Percentiles rank a stretch among this genome's conserved stretches.
Evolutionary conservation across 495 filamentous ascomycete genomes (phyloP).

Genomic region (Xylaria curta): DNA sequence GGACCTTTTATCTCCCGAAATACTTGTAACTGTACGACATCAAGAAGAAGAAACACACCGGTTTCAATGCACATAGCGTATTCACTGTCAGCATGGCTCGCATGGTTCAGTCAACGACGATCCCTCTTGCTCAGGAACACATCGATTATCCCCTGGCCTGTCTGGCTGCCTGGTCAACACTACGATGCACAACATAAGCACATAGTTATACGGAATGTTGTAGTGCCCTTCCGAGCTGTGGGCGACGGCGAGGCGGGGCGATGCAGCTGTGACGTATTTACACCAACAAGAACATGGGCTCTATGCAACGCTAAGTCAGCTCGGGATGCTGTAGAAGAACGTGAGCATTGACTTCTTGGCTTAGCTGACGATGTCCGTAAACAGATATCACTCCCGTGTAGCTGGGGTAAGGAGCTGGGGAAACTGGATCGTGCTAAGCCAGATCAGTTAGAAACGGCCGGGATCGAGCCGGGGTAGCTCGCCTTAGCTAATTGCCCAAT

Average conservation of each 20-base stretch:
- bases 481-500: conserved; percentile 20
- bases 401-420: conserved; percentile 12
- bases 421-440: conserved; percentile 1
- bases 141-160: not conserved
- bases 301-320: not conserved
- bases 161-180: not conserved
- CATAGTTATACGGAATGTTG: not conserved
- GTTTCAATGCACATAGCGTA: not conserved
- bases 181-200: not conserved
- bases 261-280: conserved; percentile 12
- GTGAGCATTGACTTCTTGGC: conserved; percentile 12
- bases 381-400: conserved; percentile 7
- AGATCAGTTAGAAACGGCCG: not conserved
- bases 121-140: not conserved
- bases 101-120: not conserved
- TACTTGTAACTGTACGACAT: not conserved
- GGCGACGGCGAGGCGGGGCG: conserved; percentile 14
- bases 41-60: not conserved
- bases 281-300: not conserved
- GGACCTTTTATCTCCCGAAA: not conserved
- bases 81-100: not conserved
- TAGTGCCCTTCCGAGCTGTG: conserved; percentile 10
- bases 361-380: conserved; percentile 19
- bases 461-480: not conserved
- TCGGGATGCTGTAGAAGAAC: not conserved